Conservation (phyloP, 1,284 basidiomycete genomes). For the Stygiomarasmius scandens region DNA sequence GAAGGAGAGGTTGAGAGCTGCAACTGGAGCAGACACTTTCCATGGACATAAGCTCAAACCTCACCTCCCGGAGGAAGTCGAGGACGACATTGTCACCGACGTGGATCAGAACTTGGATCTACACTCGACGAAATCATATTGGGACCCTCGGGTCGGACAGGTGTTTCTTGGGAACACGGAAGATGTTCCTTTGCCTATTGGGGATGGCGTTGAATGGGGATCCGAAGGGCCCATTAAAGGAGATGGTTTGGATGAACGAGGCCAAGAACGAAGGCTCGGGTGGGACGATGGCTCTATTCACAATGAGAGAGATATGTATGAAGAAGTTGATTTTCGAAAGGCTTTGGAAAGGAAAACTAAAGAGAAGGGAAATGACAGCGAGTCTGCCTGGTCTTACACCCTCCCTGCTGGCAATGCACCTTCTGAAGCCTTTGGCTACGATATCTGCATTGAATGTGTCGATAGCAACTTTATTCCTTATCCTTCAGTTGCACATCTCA, state of each 20-base stretch:
- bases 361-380: slow-evolving; percentile 20
- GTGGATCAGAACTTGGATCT: slow-evolving; percentile 20
- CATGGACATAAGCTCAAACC: too few relatives aligned
- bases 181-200: slow-evolving; percentile 64
- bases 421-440: slow-evolving; percentile 60
- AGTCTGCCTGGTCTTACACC: slow-evolving; percentile 61
- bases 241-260: too few relatives aligned
- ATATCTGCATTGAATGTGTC: slow-evolving; percentile 87
- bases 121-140: slow-evolving; percentile 40
- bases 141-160: slow-evolving; percentile 60
- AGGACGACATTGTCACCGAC: slow-evolving; percentile 8
- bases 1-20: not conserved
- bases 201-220: not conserved
- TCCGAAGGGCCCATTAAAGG: too few relatives aligned
- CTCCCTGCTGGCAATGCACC: slow-evolving; percentile 64
- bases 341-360: not conserved
- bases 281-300: not conserved
- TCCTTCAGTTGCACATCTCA: slow-evolving; percentile 59
- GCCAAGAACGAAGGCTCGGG: too few relatives aligned
- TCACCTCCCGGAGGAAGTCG: not conserved
- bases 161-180: slow-evolving; percentile 79
- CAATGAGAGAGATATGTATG: slow-evolving; percentile 1
- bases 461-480: slow-evolving; percentile 78
- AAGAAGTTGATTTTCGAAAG: not conserved
- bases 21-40: not conserved